Base-by-base conservation (phyloP, 2,329 filamentous ascomycete genomes). In the Stemphylium vesicarium region DNA sequence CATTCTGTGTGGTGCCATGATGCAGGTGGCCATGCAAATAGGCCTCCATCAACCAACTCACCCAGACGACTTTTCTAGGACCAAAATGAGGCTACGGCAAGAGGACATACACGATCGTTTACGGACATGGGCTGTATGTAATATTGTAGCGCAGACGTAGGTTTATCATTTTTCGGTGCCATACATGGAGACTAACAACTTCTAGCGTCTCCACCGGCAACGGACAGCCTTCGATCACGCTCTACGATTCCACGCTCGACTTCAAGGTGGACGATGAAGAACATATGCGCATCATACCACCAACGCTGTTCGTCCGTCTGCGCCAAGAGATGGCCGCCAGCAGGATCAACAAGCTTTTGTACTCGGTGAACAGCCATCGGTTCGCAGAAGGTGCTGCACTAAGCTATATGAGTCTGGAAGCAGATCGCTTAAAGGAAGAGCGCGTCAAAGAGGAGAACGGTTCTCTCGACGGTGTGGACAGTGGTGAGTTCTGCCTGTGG, bases 11-110 rank as follows among this genome's bases (percentile, higher is more conserved):
- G 90, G 91, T 47, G 85, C 92, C 57, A 92, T 94, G 89, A 92
- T 94, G 85, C 92, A 93, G 77, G 86, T 90, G 18, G 91, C 91
- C 8, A 92, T 91, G 62, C 90, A 91, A 62, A 92, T 93, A 63
- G 90, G 91, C 16, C 81, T 95, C 48, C 90, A 95, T 68, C 85
- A 90, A 42, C 91, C 90, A 11, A 91, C 88, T 50, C 88, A 93
- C 72, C 90, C 90, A 39, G 89, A 93, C 72, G 91, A 94, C 73
- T 95, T 94, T 72, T 92, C 89, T 1, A 81, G 90, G 44, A 88
- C 90, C 24, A 88, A 86, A 2, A 82, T 91, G 29, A 88, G 92
- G 62, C 80, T 94, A 35, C 89, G 90, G 64, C 88, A 88, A 66
- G 90, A 93, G 69, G 90, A 93, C 66, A 84, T 93, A 53, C 85